phyloP scores from a whole-genome alignment of 192 early-diverging fungal genomes.

The Oehlia diaphana region DNA sequence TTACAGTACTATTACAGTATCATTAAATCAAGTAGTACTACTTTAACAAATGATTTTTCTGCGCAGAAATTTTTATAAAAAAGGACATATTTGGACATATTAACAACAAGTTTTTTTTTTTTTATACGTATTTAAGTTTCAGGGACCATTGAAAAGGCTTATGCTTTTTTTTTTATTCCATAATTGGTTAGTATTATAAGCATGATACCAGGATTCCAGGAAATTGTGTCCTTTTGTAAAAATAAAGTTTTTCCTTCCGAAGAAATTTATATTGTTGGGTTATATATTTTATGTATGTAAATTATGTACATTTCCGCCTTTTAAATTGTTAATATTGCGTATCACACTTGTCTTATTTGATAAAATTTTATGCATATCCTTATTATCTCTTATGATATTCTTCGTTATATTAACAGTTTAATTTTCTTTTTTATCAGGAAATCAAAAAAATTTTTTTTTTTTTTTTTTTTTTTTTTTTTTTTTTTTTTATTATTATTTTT shows the following conservation, averaged over 20 bases:
- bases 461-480: too few relatives aligned
- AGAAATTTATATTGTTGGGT: background rate
- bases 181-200: background rate
- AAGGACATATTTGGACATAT: too few relatives aligned
- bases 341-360: background rate
- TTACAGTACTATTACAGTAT: too few relatives aligned
- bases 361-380: background rate
- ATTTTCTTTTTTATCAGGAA: background rate
- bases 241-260: background rate
- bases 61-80: too few relatives aligned
- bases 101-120: too few relatives aligned
- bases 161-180: background rate
- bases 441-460: background rate
- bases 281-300: background rate
- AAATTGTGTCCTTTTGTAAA: background rate
- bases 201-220: background rate
- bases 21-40: too few relatives aligned
- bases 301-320: background rate
- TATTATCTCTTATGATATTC: background rate
- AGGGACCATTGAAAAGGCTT: background rate
- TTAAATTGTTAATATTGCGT: background rate
- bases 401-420: background rate
- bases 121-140: background rate
- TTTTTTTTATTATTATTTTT: too few relatives aligned
- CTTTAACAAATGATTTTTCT: too few relatives aligned